phyloP scores from a whole-genome alignment of 1,284 basidiomycete species.

The Waitea zeae region DNA sequence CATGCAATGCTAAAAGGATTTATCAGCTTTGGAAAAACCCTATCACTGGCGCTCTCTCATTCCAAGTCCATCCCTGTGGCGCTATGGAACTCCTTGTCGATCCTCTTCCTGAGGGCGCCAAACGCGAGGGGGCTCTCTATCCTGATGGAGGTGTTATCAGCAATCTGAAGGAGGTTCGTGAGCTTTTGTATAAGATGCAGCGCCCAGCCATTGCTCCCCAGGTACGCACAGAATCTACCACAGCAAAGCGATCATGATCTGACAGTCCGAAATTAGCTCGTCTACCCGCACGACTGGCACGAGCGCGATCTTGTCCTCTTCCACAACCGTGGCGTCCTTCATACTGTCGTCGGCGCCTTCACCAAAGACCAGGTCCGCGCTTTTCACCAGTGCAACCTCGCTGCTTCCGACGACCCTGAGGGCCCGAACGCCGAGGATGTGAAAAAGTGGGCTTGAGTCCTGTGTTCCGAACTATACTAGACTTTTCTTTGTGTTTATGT shows the following conservation, averaged over 20 bases:
- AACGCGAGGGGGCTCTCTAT: conserved; percentile 39
- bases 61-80: conserved; percentile 65
- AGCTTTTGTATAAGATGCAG: conserved; percentile 63
- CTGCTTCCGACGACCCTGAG: conserved; percentile 50
- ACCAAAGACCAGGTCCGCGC: conserved; percentile 50
- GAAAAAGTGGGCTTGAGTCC: conserved; percentile 33
- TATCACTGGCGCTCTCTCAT: conserved; percentile 53
- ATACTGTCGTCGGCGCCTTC: conserved; percentile 67
- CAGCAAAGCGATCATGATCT: background rate
- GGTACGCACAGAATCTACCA: conserved; percentile 20
- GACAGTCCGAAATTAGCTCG: conserved; percentile 17
- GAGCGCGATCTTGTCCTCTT: conserved; percentile 52
- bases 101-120: conserved; percentile 37
- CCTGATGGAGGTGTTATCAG: conserved; percentile 60
- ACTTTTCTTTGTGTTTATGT: no score
- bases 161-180: conserved; percentile 55
- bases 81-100: conserved; percentile 37
- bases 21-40: conserved; percentile 73
- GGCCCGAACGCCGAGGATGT: conserved; percentile 51
- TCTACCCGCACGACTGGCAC: conserved; percentile 53
- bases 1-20: background rate
- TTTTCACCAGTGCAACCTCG: conserved; percentile 75
- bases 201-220: conserved; percentile 62
- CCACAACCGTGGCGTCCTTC: conserved; percentile 62
- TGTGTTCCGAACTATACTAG: background rate